These are phyloP conservation scores for Neurospora africana DNA, from an alignment of 495 filamentous ascomycete species.

Conservation along the genomic window DNA sequence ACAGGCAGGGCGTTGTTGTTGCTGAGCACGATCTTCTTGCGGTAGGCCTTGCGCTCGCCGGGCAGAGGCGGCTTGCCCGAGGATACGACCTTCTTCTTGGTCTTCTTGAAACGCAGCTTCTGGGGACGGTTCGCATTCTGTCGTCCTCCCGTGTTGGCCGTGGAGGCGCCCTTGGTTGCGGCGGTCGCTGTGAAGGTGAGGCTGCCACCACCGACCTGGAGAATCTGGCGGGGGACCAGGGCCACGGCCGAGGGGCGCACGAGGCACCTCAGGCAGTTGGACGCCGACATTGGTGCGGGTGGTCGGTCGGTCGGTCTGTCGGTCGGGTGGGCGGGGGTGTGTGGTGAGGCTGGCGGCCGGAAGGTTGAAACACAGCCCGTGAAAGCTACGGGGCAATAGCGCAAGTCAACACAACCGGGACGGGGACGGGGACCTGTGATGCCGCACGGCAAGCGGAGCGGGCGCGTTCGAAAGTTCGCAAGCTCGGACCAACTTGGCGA, in stretches of 20 bases:
- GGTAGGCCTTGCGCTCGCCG: constrained; percentile 77
- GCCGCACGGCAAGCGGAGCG: not conserved
- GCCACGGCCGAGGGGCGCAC: constrained; percentile 40
- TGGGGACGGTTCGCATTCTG: constrained; percentile 22
- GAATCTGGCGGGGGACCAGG: constrained; percentile 4
- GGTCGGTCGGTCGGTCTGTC: constrained; percentile 3
- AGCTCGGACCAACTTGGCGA: constrained; percentile 6
- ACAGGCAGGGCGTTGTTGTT: constrained; percentile 87
- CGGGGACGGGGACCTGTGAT: not conserved
- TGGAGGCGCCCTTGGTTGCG: not conserved
- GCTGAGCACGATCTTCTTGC: constrained; percentile 81
- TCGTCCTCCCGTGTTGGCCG: constrained; percentile 14
- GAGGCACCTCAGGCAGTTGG: constrained; percentile 60
- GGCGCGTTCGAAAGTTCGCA: constrained; percentile 3
- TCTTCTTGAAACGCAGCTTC: constrained; percentile 32
- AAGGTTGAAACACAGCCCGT: not conserved
- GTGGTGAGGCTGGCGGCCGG: not conserved
- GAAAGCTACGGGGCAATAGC: not conserved
- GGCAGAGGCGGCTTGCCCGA: constrained; percentile 43
- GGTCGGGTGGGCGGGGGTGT: not conserved
- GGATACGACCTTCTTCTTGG: constrained; percentile 40
- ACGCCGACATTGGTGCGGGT: constrained; percentile 53
- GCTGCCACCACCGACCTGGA: not conserved
- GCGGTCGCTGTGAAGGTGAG: not conserved
- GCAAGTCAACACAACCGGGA: not conserved